Percentiles rank a stretch among this genome's conserved stretches.
These are phyloP conservation scores for Haplosporangium gracile DNA, from an alignment of 192 early-diverging fungal genomes.

Conservation along the genomic window DNA sequence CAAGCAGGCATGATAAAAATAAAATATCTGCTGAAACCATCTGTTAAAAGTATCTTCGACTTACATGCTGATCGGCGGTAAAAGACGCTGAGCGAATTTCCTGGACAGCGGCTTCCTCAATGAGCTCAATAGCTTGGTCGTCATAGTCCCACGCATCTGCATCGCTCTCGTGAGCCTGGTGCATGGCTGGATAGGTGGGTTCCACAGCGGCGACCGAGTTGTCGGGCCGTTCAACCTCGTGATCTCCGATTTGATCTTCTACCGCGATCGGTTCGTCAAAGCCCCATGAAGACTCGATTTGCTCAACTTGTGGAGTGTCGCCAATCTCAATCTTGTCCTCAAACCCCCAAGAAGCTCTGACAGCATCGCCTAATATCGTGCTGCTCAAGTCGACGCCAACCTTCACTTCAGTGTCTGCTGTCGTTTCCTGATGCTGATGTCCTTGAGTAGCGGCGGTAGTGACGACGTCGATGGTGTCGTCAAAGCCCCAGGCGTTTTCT, in stretches of 20 bases:
- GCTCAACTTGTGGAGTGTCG: neutral
- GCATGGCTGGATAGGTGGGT: slow-evolving; percentile 1
- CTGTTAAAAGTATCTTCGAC: neutral
- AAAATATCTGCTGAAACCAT: neutral
- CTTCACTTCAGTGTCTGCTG: slow-evolving; percentile 16
- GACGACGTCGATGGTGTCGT: neutral
- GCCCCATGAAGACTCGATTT: neutral
- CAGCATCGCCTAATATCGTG: neutral
- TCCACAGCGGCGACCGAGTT: neutral
- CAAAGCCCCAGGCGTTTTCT: slow-evolving; percentile 8
- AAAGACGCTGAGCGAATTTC: neutral
- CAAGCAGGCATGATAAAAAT: neutral
- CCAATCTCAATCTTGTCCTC: slow-evolving; percentile 15
- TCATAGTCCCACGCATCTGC: slow-evolving; percentile 48
- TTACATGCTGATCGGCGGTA: neutral
- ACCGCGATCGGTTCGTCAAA: slow-evolving; percentile 2
- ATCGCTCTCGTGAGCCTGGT: slow-evolving; percentile 11
- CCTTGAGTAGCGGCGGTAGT: neutral
- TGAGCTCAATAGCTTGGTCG: slow-evolving; percentile 21
- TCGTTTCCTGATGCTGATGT: neutral
- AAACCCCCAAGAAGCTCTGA: slow-evolving; percentile 24
- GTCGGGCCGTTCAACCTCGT: neutral
- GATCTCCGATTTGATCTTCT: neutral
- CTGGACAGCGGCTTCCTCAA: slow-evolving; percentile 18
- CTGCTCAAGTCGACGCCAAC: neutral